Evolutionary conservation across 2,329 filamentous ascomycete genomes (phyloP), one percentile per base, ranked within the genome.

Genomic region (Cadophora luteo-olivacea): DNA sequence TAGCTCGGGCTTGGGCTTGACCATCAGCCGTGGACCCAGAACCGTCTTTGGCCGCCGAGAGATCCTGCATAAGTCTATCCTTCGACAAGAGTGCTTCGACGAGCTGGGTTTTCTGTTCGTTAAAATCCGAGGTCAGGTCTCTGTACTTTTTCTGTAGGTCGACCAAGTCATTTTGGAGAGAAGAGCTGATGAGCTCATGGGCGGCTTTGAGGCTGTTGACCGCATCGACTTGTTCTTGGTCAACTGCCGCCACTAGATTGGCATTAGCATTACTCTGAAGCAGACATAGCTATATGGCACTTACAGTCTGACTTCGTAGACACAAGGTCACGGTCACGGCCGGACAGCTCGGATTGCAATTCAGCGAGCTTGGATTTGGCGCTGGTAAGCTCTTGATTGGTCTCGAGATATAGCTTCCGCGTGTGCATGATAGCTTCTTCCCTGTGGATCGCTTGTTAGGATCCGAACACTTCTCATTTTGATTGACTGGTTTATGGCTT

Each of bases 1-100:
- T 61, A 16, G 45, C 52, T 29, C 57, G 45, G 41, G 63, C 81
- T 80, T 88, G 88, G 75, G 87, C 85, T 61, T 36, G 55, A 60
- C 63, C 69, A 12, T 68, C 60, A 36, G 62, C 61, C 45, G 61
- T 32, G 54, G 57, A 54, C n/a, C 63, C 33, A 48, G 49, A 61
- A 60, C 48, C 38, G 63, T 72, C 72, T 38, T 69, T 69, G 16
- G 69, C 36, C 22, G 67, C 64, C 33, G 66, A 85, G 45, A 84
- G 79, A 68, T 86, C 82, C 76, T 86, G 86, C 65, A 85, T 83
- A 65, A 89, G 80, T 77, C 85, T 85, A 69, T 90, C 87, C 76
- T 89, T 89, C 70, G 85, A 83, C 57, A 90, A 81, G 22, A 90
- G 81, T 55, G 86, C 84, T 51, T 87, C 83, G 72, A 90, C 83